Evolutionary conservation across 441 rosid species (phyloP).

Genomic region (Adansonia gregorii): DNA sequence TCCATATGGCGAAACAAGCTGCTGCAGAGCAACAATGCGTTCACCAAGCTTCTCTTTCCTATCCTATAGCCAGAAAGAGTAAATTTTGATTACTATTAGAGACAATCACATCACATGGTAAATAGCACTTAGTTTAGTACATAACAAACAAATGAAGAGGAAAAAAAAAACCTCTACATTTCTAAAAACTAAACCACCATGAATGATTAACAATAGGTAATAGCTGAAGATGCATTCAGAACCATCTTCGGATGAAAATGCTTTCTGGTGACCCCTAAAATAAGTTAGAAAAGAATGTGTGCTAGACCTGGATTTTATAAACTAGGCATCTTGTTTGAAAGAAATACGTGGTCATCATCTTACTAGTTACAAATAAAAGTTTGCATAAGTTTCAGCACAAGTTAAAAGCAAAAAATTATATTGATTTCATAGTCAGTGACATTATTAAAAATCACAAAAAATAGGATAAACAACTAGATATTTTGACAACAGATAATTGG

Average conservation of each 20-base stretch:
- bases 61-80: slow-evolving; percentile 54
- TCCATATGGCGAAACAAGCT: slow-evolving; percentile 96
- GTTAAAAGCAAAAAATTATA: no score
- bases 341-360: background rate
- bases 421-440: no score
- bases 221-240: background rate
- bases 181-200: background rate
- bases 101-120: background rate
- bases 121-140: background rate
- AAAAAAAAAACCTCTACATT: background rate
- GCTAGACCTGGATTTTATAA: background rate
- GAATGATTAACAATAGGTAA: background rate
- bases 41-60: slow-evolving; percentile 88
- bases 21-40: slow-evolving; percentile 80
- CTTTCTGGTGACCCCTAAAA: background rate
- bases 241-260: background rate
- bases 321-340: background rate
- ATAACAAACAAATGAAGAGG: background rate
- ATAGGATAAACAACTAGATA: no score
- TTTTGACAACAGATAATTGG: no score
- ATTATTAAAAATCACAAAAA: no score
- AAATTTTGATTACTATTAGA: slow-evolving; percentile 24
- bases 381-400: background rate
- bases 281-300: background rate
- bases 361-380: background rate